Conservation (phyloP, 805 yeast species). For the Cyberlindnera xylosilytica region DNA sequence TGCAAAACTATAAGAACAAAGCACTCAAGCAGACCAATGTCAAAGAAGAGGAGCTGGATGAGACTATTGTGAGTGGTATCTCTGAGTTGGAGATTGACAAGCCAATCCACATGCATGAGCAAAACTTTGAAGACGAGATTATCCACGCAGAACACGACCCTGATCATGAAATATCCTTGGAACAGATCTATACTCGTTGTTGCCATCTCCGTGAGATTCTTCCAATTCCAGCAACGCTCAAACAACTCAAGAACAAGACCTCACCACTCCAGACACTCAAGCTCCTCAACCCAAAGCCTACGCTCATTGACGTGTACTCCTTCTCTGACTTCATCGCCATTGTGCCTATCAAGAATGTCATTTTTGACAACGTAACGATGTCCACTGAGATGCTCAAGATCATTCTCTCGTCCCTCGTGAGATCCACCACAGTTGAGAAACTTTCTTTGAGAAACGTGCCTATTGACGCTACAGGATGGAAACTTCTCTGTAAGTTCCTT, state of each 20-base stretch:
- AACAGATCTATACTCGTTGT: conserved; percentile 82
- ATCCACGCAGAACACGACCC: conserved; percentile 19
- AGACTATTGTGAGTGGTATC: conserved; percentile 17
- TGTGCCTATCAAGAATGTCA: conserved; percentile 73
- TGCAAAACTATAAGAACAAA: conserved; percentile 39
- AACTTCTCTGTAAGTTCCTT: conserved; percentile 69
- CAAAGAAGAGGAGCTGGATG: conserved; percentile 27
- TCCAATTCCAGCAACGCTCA: conserved; percentile 86
- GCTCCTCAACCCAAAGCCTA: conserved; percentile 83
- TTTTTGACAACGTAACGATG: conserved; percentile 75
- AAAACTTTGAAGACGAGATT: conserved; percentile 42
- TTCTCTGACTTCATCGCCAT: conserved; percentile 85
- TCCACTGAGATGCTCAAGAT: conserved; percentile 75
- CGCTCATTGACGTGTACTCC: conserved; percentile 81
- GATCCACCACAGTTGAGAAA: conserved; percentile 65
- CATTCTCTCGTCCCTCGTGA: conserved; percentile 64
- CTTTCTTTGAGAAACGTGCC: conserved; percentile 77
- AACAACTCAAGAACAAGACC: conserved; percentile 73
- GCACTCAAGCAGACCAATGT: conserved; percentile 17
- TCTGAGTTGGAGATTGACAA: conserved; percentile 57
- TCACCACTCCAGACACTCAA: conserved; percentile 72
- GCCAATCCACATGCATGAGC: conserved; percentile 63
- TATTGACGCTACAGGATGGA: conserved; percentile 74
- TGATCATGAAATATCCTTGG: conserved; percentile 36
- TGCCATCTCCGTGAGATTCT: conserved; percentile 89